Evolutionary conservation across 495 filamentous ascomycete genomes (phyloP).

Genomic region (Aspergillus ellipticus): DNA sequence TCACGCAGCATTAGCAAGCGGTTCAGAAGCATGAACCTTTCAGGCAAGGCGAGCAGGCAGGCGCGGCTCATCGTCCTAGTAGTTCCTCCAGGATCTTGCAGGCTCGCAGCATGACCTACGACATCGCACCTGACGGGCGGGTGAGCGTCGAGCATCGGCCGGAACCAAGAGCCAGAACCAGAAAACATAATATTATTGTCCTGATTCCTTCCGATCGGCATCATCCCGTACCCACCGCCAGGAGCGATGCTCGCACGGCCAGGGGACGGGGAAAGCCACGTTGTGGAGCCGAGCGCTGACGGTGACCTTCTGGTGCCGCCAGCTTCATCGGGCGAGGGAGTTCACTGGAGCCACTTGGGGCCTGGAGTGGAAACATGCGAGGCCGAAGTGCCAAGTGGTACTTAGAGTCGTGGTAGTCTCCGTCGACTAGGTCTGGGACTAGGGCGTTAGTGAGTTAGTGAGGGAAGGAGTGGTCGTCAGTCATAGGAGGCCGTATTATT

Average conservation of each 20-base stretch:
- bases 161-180: background rate
- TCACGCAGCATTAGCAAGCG: too few species aligned
- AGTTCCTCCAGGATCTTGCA: background rate
- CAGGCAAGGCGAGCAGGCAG: background rate
- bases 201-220: background rate
- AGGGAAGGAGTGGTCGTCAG: slow-evolving; percentile 8
- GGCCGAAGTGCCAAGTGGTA: slow-evolving; percentile 10
- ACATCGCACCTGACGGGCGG: background rate
- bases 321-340: slow-evolving; percentile 30
- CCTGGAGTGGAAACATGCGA: slow-evolving; percentile 17
- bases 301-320: slow-evolving; percentile 36
- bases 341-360: slow-evolving; percentile 16
- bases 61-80: background rate
- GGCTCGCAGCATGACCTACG: background rate
- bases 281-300: slow-evolving; percentile 38
- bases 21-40: background rate
- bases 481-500: background rate
- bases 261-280: slow-evolving; percentile 32
- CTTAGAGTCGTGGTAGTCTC: background rate
- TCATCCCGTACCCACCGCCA: slow-evolving; percentile 18
- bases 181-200: background rate
- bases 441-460: slow-evolving; percentile 4
- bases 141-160: background rate
- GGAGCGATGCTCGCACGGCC: slow-evolving; percentile 22
- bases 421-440: slow-evolving; percentile 3